Evolutionary conservation across 768 basidiomycete genomes (phyloP).

Genomic region (Paxillus ammoniavirescens): DNA sequence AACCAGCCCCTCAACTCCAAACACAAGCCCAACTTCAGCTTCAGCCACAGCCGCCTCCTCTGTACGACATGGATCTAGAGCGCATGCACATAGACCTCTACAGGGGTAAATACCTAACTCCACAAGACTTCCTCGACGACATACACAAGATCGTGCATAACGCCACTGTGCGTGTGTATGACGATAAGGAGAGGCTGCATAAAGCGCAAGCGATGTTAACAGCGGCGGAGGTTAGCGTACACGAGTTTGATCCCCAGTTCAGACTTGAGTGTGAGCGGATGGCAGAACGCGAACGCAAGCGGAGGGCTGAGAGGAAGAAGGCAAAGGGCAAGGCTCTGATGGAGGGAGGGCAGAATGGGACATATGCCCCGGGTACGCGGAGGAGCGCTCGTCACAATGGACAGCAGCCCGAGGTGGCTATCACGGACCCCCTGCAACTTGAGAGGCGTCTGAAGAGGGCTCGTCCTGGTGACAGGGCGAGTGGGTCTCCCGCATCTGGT

Average conservation of each 20-base stretch:
- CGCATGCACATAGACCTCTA: constrained; percentile 85
- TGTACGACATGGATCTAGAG: constrained; percentile 91
- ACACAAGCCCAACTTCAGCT: constrained; percentile 35
- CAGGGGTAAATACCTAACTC: constrained; percentile 82
- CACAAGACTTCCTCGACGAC: constrained; percentile 83
- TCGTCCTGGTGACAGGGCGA: constrained; percentile 54
- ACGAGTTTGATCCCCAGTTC: constrained; percentile 81
- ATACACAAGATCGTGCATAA: constrained; percentile 81
- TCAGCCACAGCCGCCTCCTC: constrained; percentile 41
- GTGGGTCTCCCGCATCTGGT: constrained; percentile 42
- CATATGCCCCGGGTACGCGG: constrained; percentile 51
- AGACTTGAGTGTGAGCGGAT: constrained; percentile 84
- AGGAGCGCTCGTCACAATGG: constrained; percentile 77
- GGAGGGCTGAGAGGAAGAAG: constrained; percentile 50
- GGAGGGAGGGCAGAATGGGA: constrained; percentile 30
- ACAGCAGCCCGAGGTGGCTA: constrained; percentile 62
- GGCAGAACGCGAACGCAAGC: constrained; percentile 71
- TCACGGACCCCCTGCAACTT: constrained; percentile 73
- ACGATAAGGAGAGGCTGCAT: constrained; percentile 73
- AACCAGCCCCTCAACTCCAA: constrained; percentile 32
- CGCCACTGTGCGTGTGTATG: constrained; percentile 49
- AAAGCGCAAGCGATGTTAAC: constrained; percentile 90
- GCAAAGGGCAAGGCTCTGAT: constrained; percentile 31
- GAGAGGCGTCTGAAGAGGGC: constrained; percentile 76
- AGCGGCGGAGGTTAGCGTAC: constrained; percentile 79